Evolutionary conservation across 2,329 filamentous ascomycete genomes (phyloP).

Genomic region (Colletotrichum destructivum): DNA sequence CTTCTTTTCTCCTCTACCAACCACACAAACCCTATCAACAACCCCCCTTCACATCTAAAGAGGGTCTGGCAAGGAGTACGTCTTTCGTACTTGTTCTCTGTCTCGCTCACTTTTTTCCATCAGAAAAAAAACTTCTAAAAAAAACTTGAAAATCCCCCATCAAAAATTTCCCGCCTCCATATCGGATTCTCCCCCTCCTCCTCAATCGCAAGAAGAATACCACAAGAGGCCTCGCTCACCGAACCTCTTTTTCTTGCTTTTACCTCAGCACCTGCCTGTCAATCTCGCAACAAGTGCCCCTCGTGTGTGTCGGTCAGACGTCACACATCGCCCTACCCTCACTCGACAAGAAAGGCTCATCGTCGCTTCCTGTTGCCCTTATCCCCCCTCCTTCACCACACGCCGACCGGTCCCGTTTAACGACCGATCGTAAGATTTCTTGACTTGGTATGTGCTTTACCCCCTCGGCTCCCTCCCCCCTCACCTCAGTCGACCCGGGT

Average conservation of each 20-base stretch:
- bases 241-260: slow-evolving; percentile 40
- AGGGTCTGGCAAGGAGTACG: slow-evolving; percentile 70
- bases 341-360: slow-evolving; percentile 34
- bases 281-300: slow-evolving; percentile 38
- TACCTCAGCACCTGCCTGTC: slow-evolving; percentile 41
- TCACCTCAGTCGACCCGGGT: slow-evolving; percentile 9
- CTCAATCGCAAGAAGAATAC: slow-evolving; percentile 38
- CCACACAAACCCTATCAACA: slow-evolving; percentile 66
- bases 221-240: slow-evolving; percentile 20
- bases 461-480: neutral
- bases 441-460: slow-evolving; percentile 39
- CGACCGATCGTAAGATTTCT: slow-evolving; percentile 38
- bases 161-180: slow-evolving; percentile 50
- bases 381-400: slow-evolving; percentile 18
- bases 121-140: slow-evolving; percentile 71
- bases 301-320: slow-evolving; percentile 44
- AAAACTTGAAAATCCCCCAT: slow-evolving; percentile 69
- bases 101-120: slow-evolving; percentile 68
- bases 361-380: slow-evolving; percentile 29
- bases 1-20: slow-evolving; percentile 59
- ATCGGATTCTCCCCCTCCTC: slow-evolving; percentile 43
- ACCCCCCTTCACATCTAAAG: slow-evolving; percentile 58
- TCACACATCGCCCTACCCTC: slow-evolving; percentile 39
- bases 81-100: slow-evolving; percentile 72
- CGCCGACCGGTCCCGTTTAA: slow-evolving; percentile 29